Evolutionary conservation across 768 basidiomycete species (phyloP).

Genomic region (Pleurotus salmoneostramineus): DNA sequence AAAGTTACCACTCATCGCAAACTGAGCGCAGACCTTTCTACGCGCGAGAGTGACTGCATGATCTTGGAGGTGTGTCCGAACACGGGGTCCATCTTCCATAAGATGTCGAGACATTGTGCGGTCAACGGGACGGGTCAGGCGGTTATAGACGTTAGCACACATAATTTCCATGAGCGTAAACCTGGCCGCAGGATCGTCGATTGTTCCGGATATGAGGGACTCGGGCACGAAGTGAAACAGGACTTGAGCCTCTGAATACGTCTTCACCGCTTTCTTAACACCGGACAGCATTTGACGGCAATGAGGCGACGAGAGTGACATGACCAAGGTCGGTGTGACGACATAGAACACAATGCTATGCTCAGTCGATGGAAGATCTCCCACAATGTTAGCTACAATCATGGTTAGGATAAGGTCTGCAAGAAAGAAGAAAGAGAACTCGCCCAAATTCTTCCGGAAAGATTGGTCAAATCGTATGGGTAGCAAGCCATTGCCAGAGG

Average conservation of each 20-base stretch:
- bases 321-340: constrained; percentile 53
- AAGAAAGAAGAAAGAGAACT: constrained; percentile 10
- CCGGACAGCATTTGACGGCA: constrained; percentile 70
- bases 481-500: constrained; percentile 53
- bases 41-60: constrained; percentile 64
- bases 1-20: constrained; percentile 23
- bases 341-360: constrained; percentile 64
- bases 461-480: constrained; percentile 61
- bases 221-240: constrained; percentile 77
- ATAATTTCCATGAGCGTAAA: constrained; percentile 44
- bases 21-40: constrained; percentile 24
- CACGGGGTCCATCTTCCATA: constrained; percentile 31
- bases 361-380: constrained; percentile 32
- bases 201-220: constrained; percentile 43
- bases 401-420: constrained; percentile 1
- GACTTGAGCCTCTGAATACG: constrained; percentile 44
- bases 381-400: constrained; percentile 44
- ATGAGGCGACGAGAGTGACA: constrained; percentile 60
- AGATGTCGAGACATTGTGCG: constrained; percentile 56
- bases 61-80: constrained; percentile 54
- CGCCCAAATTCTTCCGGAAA: constrained; percentile 65
- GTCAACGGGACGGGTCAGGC: constrained; percentile 57
- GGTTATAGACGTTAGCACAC: constrained; percentile 67
- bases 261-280: constrained; percentile 51
- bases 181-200: constrained; percentile 37